phyloP scores from a whole-genome alignment of 1,284 basidiomycete genomes.

The Cutaneotrichosporon sp. region DNA sequence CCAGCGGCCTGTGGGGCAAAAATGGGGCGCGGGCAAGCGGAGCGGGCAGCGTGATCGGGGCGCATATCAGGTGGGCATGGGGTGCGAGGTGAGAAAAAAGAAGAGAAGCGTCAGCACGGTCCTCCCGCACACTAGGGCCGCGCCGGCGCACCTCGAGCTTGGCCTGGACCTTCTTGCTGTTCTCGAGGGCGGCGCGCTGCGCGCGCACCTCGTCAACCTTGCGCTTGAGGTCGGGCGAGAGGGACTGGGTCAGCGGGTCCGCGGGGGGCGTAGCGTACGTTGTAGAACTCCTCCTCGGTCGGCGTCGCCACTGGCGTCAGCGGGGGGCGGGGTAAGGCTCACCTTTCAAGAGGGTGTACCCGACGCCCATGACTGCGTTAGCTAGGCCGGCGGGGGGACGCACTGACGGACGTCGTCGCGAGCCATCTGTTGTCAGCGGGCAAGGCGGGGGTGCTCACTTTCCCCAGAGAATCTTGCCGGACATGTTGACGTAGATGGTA shows the following conservation, averaged over 20 bases:
- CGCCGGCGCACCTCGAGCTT: constrained; percentile 21
- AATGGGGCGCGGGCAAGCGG: too few relatives aligned
- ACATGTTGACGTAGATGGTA: constrained; percentile 23
- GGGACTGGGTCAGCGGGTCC: constrained; percentile 23
- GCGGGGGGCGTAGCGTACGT: constrained; percentile 27
- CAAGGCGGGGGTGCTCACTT: constrained; percentile 27
- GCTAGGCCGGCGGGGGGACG: constrained; percentile 9
- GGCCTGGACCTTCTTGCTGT: constrained; percentile 23
- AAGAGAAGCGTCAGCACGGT: constrained; percentile 9
- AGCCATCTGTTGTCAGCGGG: constrained; percentile 32
- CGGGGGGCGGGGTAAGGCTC: background rate
- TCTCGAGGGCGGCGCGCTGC: constrained; percentile 23
- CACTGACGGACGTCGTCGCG: constrained; percentile 31
- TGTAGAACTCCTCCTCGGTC: constrained; percentile 49
- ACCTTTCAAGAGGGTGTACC: constrained; percentile 20
- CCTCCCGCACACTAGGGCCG: background rate
- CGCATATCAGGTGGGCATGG: background rate
- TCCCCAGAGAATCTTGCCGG: constrained; percentile 35
- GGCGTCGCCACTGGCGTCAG: constrained; percentile 39
- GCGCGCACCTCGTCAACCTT: constrained; percentile 49
- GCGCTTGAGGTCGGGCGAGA: constrained; percentile 48
- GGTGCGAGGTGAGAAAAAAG: background rate
- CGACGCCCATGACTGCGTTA: constrained; percentile 21
- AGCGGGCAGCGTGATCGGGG: too few relatives aligned
- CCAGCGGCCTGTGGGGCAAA: constrained; percentile 21